Evolutionary conservation across 164 flowering plant species (phyloP).

Genomic region (Paratinospora sagittata): DNA sequence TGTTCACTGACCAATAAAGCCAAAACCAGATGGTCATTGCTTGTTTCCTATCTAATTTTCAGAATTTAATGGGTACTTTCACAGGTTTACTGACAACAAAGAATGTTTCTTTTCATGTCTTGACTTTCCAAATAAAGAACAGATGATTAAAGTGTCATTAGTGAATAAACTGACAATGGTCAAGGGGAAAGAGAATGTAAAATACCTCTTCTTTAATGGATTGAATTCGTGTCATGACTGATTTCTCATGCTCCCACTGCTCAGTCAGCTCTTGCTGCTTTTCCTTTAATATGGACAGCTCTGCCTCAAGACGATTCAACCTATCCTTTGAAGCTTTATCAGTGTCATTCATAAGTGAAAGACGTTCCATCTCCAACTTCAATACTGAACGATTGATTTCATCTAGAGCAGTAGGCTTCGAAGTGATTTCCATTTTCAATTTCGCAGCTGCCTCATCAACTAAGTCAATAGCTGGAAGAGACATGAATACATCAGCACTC

Average conservation of each 20-base stretch:
- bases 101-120: no score
- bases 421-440: conserved; percentile 15
- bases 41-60: no score
- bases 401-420: conserved; percentile 14
- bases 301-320: conserved; percentile 8
- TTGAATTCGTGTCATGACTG: conserved; percentile 13
- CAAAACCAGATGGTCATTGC: no score
- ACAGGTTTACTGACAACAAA: no score
- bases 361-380: conserved; percentile 14
- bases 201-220: conserved; percentile 13
- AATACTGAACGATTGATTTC: conserved; percentile 9
- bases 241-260: conserved; percentile 14
- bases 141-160: background rate
- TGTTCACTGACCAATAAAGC: no score
- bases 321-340: conserved; percentile 13
- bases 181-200: background rate
- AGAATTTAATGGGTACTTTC: no score
- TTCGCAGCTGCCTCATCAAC: conserved; percentile 15
- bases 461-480: conserved; percentile 13
- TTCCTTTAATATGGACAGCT: conserved; percentile 11
- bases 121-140: no score
- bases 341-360: conserved; percentile 10
- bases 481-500: background rate
- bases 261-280: conserved; percentile 9
- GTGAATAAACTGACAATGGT: background rate